Evolutionary conservation across 1,139 yeast genomes (phyloP), one percentile per base, ranked within the genome.

Genomic region (Suhomyces yuchorum): DNA sequence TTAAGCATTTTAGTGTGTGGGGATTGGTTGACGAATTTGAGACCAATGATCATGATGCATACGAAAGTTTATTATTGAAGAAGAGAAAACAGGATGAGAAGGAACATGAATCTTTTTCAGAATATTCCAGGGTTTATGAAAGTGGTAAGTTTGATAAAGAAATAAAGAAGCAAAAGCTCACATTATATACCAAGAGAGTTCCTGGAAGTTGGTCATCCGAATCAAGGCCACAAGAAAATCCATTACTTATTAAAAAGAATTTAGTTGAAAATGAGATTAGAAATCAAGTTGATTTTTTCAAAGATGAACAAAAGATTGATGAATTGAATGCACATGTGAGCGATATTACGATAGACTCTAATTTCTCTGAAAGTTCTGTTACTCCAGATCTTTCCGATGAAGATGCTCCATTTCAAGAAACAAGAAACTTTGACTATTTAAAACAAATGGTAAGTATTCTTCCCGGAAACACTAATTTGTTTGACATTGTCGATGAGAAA

Each of bases 1-100:
- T 93, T 1, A 84, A 87, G 54, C 99, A 93, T 70, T 93, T 93
- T 60, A 90, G 97, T 69, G 80, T 87, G 6, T 93, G 97, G 97
- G 98, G 98, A 3, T 69, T 93, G 41, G 77, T 85, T 18, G 91
- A 85, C 50, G 87, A 83, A 23, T 83, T 80, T 38, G 85, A 82
- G 49, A 80, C 75, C 7, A 82, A 81, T 34, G 77, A 77, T 33
- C 84, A 78, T 48, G 75, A 64, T 49, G 68, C 68, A 39, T 44
- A 58, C 47, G 66, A 67, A 42, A 18, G 32, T n/a, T 50, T 61
- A 35, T 46, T 57, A 14, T 63, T 56, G 12, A 50, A 67, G 55
- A 69, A 71, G 43, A 60, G 70, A 37, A 60, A 61, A 44, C 77
- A 69, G 48, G 57, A 53, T 34, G 61, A 52, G 8, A 56, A 59